phyloP scores from a whole-genome alignment of 2,329 filamentous ascomycete genomes.

The Calonectria crousiana region DNA sequence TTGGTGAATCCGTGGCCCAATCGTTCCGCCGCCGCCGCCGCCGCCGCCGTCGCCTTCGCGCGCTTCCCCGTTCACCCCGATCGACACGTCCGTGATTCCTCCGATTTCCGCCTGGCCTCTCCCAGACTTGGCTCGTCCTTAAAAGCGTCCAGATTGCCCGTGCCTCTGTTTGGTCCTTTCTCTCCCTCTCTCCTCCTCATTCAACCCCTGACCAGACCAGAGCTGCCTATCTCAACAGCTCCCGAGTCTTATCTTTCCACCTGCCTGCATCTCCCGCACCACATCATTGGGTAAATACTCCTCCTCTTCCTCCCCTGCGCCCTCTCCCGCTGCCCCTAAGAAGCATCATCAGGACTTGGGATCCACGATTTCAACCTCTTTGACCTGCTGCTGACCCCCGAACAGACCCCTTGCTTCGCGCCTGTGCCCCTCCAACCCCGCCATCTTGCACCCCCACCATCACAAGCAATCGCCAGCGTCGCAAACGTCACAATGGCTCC shows the following conservation, averaged over 20 bases:
- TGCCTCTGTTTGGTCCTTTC: neutral
- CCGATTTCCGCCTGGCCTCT: conserved; percentile 19
- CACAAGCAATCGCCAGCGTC: neutral
- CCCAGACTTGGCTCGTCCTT: conserved; percentile 24
- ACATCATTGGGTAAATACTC: neutral
- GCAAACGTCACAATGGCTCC: conserved; percentile 64
- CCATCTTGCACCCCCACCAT: conserved; percentile 7
- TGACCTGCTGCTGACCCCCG: neutral
- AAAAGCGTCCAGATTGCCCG: conserved; percentile 37
- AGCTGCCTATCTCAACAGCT: conserved; percentile 13
- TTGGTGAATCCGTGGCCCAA: conserved; percentile 7
- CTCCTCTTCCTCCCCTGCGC: neutral
- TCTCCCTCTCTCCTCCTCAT: conserved; percentile 15
- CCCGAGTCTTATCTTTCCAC: conserved; percentile 8
- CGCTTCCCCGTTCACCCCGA: neutral
- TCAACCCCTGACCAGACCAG: conserved; percentile 18
- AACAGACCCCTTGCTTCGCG: neutral
- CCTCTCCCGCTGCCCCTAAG: neutral
- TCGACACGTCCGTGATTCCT: conserved; percentile 21
- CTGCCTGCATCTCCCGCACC: neutral
- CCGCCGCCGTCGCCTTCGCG: conserved; percentile 6
- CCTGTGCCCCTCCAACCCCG: conserved; percentile 15
- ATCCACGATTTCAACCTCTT: neutral
- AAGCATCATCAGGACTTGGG: neutral
- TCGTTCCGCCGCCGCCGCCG: conserved; percentile 18